These are phyloP conservation scores for Cystobasidium onofrii DNA, from an alignment of 768 basidiomycete species.

Conservation along the genomic window DNA sequence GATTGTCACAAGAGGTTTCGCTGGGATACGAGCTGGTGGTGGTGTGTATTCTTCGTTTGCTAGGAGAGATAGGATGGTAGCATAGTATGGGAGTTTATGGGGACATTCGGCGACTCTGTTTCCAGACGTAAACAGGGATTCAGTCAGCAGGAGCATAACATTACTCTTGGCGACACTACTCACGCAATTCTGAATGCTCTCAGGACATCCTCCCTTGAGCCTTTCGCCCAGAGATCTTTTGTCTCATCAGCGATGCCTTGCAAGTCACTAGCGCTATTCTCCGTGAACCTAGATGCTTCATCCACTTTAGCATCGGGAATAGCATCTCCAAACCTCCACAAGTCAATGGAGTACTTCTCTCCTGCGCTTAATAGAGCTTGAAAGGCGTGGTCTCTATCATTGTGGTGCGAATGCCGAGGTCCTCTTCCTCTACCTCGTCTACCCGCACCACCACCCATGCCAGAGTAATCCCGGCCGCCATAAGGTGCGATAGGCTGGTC, in stretches of 20 bases:
- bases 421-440: background rate
- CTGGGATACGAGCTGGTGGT: background rate
- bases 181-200: conserved; percentile 23
- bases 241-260: conserved; percentile 2
- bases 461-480: conserved; percentile 1
- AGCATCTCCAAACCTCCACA: conserved; percentile 19
- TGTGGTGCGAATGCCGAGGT: background rate
- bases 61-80: conserved; percentile 65
- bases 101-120: conserved; percentile 64
- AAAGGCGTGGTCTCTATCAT: background rate
- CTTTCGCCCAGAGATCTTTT: conserved; percentile 9
- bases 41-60: background rate
- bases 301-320: background rate
- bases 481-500: conserved; percentile 7
- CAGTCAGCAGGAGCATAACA: too few relatives aligned
- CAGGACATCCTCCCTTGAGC: background rate
- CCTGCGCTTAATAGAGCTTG: conserved; percentile 2
- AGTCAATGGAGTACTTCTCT: conserved; percentile 24
- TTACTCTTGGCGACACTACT: background rate
- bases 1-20: conserved; percentile 28
- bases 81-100: conserved; percentile 84
- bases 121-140: background rate
- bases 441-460: conserved; percentile 9
- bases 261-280: background rate
- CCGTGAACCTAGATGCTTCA: conserved; percentile 1